Evolutionary conservation across 177 flowering plant species (phyloP).

Genomic region (Vitis hybrid): DNA sequence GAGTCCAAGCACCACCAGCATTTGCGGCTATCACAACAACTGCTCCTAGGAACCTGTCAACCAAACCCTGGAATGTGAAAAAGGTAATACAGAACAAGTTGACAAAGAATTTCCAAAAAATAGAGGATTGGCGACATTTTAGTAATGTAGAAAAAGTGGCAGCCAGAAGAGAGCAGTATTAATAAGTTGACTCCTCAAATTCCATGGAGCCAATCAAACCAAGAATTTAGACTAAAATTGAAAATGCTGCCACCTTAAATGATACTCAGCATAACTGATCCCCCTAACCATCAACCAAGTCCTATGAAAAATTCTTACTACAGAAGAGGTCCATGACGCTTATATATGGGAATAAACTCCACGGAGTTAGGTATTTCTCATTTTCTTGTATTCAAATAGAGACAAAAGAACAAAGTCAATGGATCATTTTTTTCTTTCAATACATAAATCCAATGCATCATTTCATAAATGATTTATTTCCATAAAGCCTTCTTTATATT

Average conservation of each 20-base stretch:
- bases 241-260: neutral
- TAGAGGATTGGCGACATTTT: too few species aligned
- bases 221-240: neutral
- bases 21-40: constrained; percentile 97
- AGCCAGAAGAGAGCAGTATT: neutral
- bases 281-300: neutral
- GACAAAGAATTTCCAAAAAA: too few species aligned
- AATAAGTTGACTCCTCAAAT: neutral
- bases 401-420: too few species aligned
- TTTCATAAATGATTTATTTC: too few species aligned
- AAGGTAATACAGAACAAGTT: neutral
- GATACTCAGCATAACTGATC: neutral
- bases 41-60: constrained; percentile 83
- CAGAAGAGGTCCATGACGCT: too few species aligned
- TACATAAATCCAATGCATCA: too few species aligned
- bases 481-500: too few species aligned
- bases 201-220: neutral
- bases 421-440: too few species aligned
- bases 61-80: constrained; percentile 9
- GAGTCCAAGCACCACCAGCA: constrained; percentile 99
- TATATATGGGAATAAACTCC: too few species aligned
- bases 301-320: neutral
- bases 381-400: too few species aligned
- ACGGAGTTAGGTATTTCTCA: too few species aligned
- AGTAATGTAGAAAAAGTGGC: neutral